Conservation (phyloP, 257 asterid genomes). For the Rauvolfia tetraphylla region DNA sequence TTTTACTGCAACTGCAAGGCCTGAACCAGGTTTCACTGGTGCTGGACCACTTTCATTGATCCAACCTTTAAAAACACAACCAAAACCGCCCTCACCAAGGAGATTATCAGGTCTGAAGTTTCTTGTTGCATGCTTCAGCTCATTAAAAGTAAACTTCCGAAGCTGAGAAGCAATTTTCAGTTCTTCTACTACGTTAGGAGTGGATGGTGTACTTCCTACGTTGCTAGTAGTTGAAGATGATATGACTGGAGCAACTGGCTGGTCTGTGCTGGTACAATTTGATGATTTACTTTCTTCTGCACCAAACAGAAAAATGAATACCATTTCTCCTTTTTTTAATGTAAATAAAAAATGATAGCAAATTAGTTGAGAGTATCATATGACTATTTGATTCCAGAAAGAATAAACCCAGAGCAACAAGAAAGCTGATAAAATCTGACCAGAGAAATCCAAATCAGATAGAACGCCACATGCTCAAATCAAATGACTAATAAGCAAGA, state of each 20-base stretch:
- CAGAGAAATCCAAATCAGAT: neutral
- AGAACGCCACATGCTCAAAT: neutral
- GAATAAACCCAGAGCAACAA: neutral
- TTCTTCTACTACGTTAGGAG: conserved; percentile 56
- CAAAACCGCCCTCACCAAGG: conserved; percentile 92
- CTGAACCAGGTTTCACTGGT: conserved; percentile 74
- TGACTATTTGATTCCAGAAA: neutral
- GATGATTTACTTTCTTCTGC: conserved; percentile 72
- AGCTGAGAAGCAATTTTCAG: conserved; percentile 78
- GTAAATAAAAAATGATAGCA: neutral
- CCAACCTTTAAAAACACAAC: conserved; percentile 92
- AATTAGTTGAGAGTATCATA: neutral
- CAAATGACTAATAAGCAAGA: neutral
- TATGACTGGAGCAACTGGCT: conserved; percentile 49
- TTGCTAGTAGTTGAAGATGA: conserved; percentile 69
- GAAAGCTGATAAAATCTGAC: neutral
- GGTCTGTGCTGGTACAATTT: conserved; percentile 46
- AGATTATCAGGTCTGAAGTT: conserved; percentile 68
- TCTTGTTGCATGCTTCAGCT: conserved; percentile 65
- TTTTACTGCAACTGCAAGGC: conserved; percentile 80
- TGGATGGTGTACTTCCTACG: conserved; percentile 53
- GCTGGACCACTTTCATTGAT: conserved; percentile 57
- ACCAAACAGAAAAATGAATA: conserved; percentile 10
- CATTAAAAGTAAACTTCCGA: conserved; percentile 60
- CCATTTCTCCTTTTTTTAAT: neutral